phyloP scores from a whole-genome alignment of 495 filamentous ascomycete species.

The Lindgomyces ingoldianus region DNA sequence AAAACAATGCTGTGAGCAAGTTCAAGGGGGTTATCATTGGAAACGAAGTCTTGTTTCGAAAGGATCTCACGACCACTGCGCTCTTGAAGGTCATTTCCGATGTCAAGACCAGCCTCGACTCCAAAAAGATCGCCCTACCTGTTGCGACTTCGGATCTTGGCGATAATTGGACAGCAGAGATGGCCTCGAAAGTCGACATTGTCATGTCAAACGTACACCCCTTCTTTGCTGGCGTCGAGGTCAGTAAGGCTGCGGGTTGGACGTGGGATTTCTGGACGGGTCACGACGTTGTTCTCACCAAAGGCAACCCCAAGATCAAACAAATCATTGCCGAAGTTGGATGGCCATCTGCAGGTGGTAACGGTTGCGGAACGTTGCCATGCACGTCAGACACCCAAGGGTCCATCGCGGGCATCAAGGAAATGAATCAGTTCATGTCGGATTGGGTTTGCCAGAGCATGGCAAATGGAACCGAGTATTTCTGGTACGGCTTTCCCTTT shows the following conservation, averaged over 20 bases:
- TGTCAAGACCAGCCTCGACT: slow-evolving; percentile 71
- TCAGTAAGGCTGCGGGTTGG: slow-evolving; percentile 72
- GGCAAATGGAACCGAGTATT: slow-evolving; percentile 82
- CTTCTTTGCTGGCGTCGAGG: slow-evolving; percentile 84
- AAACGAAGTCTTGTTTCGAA: slow-evolving; percentile 88
- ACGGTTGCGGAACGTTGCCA: slow-evolving; percentile 62
- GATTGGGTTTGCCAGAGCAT: slow-evolving; percentile 82
- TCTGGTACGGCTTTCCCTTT: slow-evolving; percentile 65
- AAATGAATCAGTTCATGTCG: slow-evolving; percentile 86
- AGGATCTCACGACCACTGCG: slow-evolving; percentile 65
- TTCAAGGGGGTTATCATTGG: slow-evolving; percentile 90
- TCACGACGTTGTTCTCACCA: slow-evolving; percentile 62
- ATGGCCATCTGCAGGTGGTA: slow-evolving; percentile 87
- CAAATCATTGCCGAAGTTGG: slow-evolving; percentile 83
- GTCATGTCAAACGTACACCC: slow-evolving; percentile 98
- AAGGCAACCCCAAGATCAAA: slow-evolving; percentile 58
- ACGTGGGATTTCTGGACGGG: slow-evolving; percentile 77
- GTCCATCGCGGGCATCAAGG: slow-evolving; percentile 72
- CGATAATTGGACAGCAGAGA: slow-evolving; percentile 73
- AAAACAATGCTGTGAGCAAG: slow-evolving; percentile 61
- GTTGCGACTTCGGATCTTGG: slow-evolving; percentile 92
- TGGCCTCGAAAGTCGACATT: slow-evolving; percentile 72
- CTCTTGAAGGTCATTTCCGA: slow-evolving; percentile 48
- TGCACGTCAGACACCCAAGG: slow-evolving; percentile 59
- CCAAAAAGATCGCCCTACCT: slow-evolving; percentile 64